These are phyloP conservation scores for Schwanniomyces sp. DNA, from an alignment of 805 yeast species.

Conservation along the genomic window DNA sequence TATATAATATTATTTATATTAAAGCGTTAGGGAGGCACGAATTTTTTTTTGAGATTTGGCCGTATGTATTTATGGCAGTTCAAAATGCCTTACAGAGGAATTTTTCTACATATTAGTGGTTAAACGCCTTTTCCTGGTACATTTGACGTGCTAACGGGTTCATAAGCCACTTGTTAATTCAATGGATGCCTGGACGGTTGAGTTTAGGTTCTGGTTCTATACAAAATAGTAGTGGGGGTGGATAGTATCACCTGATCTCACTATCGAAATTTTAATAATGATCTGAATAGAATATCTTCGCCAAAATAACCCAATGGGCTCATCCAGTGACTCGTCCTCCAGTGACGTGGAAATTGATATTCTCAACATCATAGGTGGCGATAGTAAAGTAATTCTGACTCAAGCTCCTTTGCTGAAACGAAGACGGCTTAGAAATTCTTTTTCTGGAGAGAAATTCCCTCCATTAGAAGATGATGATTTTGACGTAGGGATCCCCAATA, in stretches of 20 bases:
- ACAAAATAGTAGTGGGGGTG: neutral
- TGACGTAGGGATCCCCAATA: conserved; percentile 23
- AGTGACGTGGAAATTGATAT: conserved; percentile 7
- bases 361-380: conserved; percentile 3
- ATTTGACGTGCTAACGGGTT: neutral
- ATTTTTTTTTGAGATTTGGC: neutral
- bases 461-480: conserved; percentile 13
- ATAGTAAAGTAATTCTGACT: neutral
- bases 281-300: neutral
- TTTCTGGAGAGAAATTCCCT: neutral
- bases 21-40: neutral
- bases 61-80: conserved; percentile 4
- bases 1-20: neutral
- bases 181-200: neutral
- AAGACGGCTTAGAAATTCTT: neutral
- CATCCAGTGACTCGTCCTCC: neutral
- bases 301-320: neutral
- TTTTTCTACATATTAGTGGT: neutral
- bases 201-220: neutral
- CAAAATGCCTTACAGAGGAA: conserved; percentile 2
- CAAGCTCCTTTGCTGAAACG: neutral
- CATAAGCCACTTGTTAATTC: neutral
- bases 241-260: neutral
- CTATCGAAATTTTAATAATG: neutral
- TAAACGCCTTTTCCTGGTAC: neutral